Base-by-base conservation (phyloP, 805 yeast genomes). In the Starmerella vaccinii region DNA sequence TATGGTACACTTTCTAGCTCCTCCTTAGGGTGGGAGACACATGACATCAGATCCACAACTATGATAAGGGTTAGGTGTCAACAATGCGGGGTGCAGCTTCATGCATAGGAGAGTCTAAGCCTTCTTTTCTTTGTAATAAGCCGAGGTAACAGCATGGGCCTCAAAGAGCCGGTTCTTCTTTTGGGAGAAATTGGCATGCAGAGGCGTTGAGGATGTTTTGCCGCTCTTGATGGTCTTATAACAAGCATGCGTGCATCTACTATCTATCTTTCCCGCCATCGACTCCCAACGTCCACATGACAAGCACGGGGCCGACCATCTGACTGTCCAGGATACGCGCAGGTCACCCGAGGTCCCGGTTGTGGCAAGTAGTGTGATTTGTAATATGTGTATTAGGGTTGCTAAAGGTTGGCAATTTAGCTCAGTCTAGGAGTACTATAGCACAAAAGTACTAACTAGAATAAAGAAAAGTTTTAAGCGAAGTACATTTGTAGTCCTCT, bases 281-380 rank as follows among this genome's bases (percentile, higher is more conserved):
- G 40, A 37, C 40, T 37, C 40, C 40, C 40, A 37, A 37, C 40
- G 22, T 34, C 38, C 38, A 34, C 38, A 34, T 34, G 38, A 34
- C 38, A 34, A 18, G 19, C 38, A 34, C 38, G 38, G n/a, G 38
- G 10, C 13, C 12, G 22, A 34, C 22, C 38, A 34, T 16, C 19
- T 34, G 22, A 34, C 18, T 22, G 38, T 16, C 9, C 38, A 16
- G 18, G 15, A 9, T 27, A 32, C n/a, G 18, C 35, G n/a, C 35
- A 32, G n/a, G n/a, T n/a, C n/a, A n/a, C n/a, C n/a, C n/a, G n/a
- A n/a, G n/a, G n/a, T n/a, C n/a, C n/a, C n/a, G n/a, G n/a, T n/a
- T n/a, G n/a, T n/a, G n/a, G n/a, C n/a, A n/a, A n/a, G n/a, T n/a
- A n/a, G n/a, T n/a, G n/a, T n/a, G n/a, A n/a, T n/a, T n/a, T n/a